Evolutionary conservation across 2,329 filamentous ascomycete genomes (phyloP).

Genomic region (Pyrenophora seminiperda): DNA sequence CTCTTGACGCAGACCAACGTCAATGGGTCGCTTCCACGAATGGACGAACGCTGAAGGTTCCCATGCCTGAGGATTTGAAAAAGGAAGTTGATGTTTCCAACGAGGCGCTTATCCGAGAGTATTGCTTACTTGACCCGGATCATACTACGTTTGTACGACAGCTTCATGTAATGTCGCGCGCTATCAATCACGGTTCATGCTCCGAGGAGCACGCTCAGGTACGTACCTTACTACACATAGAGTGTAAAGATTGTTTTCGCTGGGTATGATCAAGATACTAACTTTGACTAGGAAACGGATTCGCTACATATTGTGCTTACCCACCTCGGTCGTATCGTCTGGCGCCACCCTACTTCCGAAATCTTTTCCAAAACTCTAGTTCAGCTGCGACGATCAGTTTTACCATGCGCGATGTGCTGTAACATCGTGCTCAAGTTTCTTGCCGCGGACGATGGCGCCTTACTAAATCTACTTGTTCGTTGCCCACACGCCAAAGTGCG

Average conservation of each 20-base stretch:
- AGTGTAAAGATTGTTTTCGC: background rate
- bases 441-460: slow-evolving; percentile 57
- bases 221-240: background rate
- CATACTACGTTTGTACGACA: slow-evolving; percentile 71
- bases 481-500: slow-evolving; percentile 39
- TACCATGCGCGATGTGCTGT: slow-evolving; percentile 59
- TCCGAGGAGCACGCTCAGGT: slow-evolving; percentile 50
- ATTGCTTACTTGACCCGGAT: slow-evolving; percentile 76
- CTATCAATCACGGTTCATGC: slow-evolving; percentile 56
- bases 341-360: slow-evolving; percentile 70
- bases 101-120: slow-evolving; percentile 71
- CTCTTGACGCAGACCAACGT: slow-evolving; percentile 54
- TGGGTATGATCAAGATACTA: background rate
- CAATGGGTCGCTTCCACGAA: slow-evolving; percentile 48
- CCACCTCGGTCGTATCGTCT: slow-evolving; percentile 77
- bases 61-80: slow-evolving; percentile 53
- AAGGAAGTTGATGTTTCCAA: slow-evolving; percentile 73
- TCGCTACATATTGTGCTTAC: slow-evolving; percentile 63
- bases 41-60: slow-evolving; percentile 54
- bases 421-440: slow-evolving; percentile 68
- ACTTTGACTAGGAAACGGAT: slow-evolving; percentile 49
- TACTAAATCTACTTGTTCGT: slow-evolving; percentile 65
- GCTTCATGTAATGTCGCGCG: slow-evolving; percentile 63
- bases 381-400: slow-evolving; percentile 60
- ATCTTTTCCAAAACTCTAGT: slow-evolving; percentile 64